Evolutionary conservation across 1,284 basidiomycete species (phyloP).

Genomic region (Jaminaea rosea): DNA sequence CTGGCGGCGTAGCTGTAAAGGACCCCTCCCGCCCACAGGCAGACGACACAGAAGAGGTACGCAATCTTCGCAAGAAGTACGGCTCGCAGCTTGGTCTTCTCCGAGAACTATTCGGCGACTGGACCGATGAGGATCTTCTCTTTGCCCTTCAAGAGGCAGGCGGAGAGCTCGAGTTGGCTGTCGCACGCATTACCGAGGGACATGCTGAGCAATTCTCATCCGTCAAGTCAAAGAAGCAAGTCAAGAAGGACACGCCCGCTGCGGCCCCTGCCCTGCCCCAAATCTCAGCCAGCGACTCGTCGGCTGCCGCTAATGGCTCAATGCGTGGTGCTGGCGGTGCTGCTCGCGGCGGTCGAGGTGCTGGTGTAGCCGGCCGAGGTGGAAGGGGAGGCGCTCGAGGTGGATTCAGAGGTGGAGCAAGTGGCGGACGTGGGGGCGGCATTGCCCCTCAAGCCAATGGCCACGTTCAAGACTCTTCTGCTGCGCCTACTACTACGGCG

Average conservation of each 20-base stretch:
- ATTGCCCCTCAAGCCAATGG: conserved; percentile 30
- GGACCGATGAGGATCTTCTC: conserved; percentile 70
- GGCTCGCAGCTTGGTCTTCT: conserved; percentile 54
- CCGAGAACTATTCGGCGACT: conserved; percentile 67
- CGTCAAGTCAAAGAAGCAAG: conserved; percentile 69
- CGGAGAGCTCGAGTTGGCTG: conserved; percentile 67
- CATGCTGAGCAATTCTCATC: conserved; percentile 73
- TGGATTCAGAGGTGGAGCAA: conserved; percentile 10
- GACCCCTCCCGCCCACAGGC: conserved; percentile 1
- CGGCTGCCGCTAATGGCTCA: not conserved
- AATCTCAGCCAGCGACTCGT: conserved; percentile 6
- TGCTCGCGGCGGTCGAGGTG: conserved; percentile 18
- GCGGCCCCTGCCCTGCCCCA: conserved; percentile 6
- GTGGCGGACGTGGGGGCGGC: conserved; percentile 26
- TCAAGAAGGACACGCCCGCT: conserved; percentile 31
- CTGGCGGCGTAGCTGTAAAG: not conserved
- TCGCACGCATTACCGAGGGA: conserved; percentile 69
- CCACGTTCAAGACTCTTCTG: conserved; percentile 21
- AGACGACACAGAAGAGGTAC: conserved; percentile 44
- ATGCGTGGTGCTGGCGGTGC: not conserved
- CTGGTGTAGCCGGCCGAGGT: conserved; percentile 20
- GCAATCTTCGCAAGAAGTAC: conserved; percentile 38
- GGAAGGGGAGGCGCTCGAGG: conserved; percentile 15
- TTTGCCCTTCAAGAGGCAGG: conserved; percentile 63
- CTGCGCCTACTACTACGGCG: conserved; percentile 13